Evolutionary conservation across 1,284 basidiomycete genomes (phyloP).

Genomic region (Cerrena zonata): DNA sequence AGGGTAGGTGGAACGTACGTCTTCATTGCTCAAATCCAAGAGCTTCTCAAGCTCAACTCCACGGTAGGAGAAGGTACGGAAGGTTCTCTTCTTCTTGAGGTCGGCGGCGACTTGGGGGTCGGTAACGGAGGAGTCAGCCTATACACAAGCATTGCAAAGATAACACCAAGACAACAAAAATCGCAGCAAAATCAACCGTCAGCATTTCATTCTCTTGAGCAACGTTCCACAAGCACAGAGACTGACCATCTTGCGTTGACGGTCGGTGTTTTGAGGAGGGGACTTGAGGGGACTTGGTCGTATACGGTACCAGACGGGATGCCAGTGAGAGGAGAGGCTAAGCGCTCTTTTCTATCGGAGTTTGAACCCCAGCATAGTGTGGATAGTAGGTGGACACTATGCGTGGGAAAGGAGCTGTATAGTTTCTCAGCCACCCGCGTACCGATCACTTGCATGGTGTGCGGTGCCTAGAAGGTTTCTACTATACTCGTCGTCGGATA

Average conservation of each 20-base stretch:
- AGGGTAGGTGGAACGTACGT: constrained; percentile 46
- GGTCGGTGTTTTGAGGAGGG: constrained; percentile 25
- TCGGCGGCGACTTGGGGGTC: constrained; percentile 86
- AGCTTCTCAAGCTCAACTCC: constrained; percentile 96
- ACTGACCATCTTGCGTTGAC: constrained; percentile 52
- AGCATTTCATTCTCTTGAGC: constrained; percentile 16
- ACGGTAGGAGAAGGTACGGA: constrained; percentile 98
- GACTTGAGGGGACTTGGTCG: constrained; percentile 11
- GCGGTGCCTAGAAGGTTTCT: constrained; percentile 1
- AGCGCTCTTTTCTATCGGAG: background rate
- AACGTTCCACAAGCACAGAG: constrained; percentile 4
- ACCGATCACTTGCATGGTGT: background rate
- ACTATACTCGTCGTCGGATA: constrained; percentile 49
- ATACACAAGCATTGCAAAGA: constrained; percentile 6
- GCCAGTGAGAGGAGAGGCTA: constrained; percentile 23
- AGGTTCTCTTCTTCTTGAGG: constrained; percentile 95
- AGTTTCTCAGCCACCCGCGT: constrained; percentile 36
- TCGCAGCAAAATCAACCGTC: no score
- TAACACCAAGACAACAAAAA: no score
- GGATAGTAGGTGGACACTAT: constrained; percentile 16
- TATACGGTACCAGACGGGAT: constrained; percentile 34
- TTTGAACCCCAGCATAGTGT: background rate
- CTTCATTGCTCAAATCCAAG: constrained; percentile 92
- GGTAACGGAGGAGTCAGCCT: constrained; percentile 79
- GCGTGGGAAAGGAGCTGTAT: constrained; percentile 49